Conservation (phyloP, 352 stramenopile species). For the Globisporangium okanoganense region DNA sequence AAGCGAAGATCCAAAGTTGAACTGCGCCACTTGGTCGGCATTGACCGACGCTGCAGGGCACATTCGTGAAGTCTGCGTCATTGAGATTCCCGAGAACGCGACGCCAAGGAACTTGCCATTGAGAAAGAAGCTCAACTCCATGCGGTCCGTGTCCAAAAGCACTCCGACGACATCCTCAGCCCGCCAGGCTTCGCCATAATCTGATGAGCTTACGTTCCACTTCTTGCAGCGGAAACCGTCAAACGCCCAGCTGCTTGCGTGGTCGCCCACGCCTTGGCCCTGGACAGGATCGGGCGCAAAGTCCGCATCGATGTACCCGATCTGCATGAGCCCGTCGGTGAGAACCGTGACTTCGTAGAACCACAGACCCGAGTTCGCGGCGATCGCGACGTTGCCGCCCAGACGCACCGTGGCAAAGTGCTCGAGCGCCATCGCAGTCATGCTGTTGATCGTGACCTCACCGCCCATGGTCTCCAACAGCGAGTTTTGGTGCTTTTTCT, state of each 20-base stretch:
- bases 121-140: slow-evolving; percentile 87
- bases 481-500: slow-evolving; percentile 6
- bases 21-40: slow-evolving; percentile 64
- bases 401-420: slow-evolving; percentile 82
- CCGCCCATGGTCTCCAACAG: slow-evolving; percentile 57
- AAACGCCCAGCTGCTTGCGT: slow-evolving; percentile 88
- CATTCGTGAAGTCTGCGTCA: slow-evolving; percentile 44
- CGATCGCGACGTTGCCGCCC: slow-evolving; percentile 33
- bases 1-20: slow-evolving; percentile 68
- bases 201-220: slow-evolving; percentile 79
- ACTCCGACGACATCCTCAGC: slow-evolving; percentile 84
- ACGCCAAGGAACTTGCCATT: slow-evolving; percentile 89
- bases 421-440: slow-evolving; percentile 53
- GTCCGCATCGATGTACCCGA: slow-evolving; percentile 88
- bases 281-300: slow-evolving; percentile 83
- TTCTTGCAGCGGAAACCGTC: slow-evolving; percentile 89
- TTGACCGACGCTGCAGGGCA: slow-evolving; percentile 86
- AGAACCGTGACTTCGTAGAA: slow-evolving; percentile 91
- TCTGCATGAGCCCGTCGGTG: slow-evolving; percentile 91
- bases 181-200: slow-evolving; percentile 85
- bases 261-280: slow-evolving; percentile 90
- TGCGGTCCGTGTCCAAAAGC: slow-evolving; percentile 78
- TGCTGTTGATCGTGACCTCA: slow-evolving; percentile 53
- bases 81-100: slow-evolving; percentile 61
- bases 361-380: slow-evolving; percentile 59